Evolutionary conservation across 1,284 basidiomycete genomes (phyloP).

Genomic region (Ceratobasidium sp.): DNA sequence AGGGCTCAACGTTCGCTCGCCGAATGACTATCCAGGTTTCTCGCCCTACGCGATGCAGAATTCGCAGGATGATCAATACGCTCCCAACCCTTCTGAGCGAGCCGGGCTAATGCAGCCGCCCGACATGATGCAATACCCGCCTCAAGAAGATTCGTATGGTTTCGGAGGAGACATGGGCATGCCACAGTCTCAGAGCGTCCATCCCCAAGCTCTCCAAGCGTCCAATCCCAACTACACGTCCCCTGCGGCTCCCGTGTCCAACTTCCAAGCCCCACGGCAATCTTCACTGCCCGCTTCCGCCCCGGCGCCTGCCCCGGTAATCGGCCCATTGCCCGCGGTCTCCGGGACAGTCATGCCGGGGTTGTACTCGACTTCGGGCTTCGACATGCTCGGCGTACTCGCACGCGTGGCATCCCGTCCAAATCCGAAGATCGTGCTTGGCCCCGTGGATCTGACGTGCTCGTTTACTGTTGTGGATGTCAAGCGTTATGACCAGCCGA

Average conservation of each 20-base stretch:
- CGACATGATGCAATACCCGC: constrained; percentile 11
- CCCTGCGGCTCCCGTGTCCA: not conserved
- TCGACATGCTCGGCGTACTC: constrained; percentile 87
- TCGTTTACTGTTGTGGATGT: constrained; percentile 90
- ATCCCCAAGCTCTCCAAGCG: constrained; percentile 19
- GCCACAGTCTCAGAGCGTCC: constrained; percentile 26
- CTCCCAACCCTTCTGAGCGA: not conserved
- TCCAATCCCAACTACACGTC: constrained; percentile 13
- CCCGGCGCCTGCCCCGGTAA: constrained; percentile 21
- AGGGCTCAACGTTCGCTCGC: constrained; percentile 11
- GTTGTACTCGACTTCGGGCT: constrained; percentile 89
- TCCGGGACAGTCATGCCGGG: constrained; percentile 55
- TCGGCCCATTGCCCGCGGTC: constrained; percentile 22
- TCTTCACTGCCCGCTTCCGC: not conserved
- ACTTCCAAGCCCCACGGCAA: constrained; percentile 6
- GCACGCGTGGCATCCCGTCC: constrained; percentile 79
- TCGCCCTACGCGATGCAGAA: constrained; percentile 38
- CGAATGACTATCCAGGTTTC: constrained; percentile 41
- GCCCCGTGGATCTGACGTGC: constrained; percentile 91
- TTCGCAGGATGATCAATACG: constrained; percentile 35
- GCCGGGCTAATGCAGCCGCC: not conserved
- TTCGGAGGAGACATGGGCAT: constrained; percentile 22
- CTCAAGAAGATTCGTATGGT: constrained; percentile 12
- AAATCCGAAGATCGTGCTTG: constrained; percentile 80
- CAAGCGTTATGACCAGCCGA: constrained; percentile 80